Percentiles rank a stretch among this genome's conserved stretches.
Conservation (phyloP, 352 stramenopile genomes). For the Phytophthora pini region DNA sequence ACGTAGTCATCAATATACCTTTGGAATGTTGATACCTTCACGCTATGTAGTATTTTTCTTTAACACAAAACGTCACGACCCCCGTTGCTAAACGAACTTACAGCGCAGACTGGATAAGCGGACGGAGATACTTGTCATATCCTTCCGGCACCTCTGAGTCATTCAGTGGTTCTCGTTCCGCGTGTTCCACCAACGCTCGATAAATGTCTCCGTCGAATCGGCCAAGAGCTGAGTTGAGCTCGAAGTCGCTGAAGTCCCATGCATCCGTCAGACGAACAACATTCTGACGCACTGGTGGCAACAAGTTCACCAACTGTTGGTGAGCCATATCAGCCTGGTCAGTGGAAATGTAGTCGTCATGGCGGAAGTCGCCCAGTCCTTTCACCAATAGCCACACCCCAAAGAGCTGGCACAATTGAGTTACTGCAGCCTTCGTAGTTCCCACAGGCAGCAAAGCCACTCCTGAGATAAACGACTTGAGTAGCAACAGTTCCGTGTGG, state of each 20-base stretch:
- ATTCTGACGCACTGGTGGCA: constrained; percentile 48
- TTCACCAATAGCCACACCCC: constrained; percentile 46
- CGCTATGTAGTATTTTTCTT: no score
- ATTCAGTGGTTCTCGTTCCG: constrained; percentile 52
- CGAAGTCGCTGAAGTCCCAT: constrained; percentile 58
- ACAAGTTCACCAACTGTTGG: constrained; percentile 35
- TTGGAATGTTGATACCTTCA: no score
- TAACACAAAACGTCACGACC: no score
- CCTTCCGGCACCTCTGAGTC: constrained; percentile 46
- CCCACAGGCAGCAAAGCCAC: constrained; percentile 32
- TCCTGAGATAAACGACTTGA: constrained; percentile 42
- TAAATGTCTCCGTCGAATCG: constrained; percentile 61
- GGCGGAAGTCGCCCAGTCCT: constrained; percentile 54
- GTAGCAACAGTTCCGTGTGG: constrained; percentile 49
- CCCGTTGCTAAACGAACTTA: constrained; percentile 1
- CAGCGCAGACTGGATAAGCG: constrained; percentile 30
- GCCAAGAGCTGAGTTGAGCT: constrained; percentile 63
- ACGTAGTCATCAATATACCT: no score
- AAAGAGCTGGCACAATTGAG: constrained; percentile 45
- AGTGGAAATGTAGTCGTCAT: constrained; percentile 55
- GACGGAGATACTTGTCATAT: constrained; percentile 46
- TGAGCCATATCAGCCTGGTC: constrained; percentile 39
- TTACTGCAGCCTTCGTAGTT: constrained; percentile 35
- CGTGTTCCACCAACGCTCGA: constrained; percentile 43
- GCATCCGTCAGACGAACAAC: constrained; percentile 46